Conservation (phyloP, 768 basidiomycete genomes). For the Leucocoprinus sp. region DNA sequence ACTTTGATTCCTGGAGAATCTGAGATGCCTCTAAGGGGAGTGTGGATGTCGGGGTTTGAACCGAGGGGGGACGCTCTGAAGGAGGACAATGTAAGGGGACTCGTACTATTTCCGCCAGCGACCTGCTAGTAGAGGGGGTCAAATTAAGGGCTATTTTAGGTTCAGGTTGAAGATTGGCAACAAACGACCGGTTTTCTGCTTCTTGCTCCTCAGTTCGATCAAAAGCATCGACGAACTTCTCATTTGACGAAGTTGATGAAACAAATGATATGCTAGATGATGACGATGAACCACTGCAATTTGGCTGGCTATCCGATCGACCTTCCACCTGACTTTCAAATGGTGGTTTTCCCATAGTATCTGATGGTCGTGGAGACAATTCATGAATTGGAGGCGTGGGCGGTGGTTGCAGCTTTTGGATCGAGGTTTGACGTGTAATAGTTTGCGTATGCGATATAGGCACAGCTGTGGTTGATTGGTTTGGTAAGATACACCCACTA, state of each 20-base stretch:
- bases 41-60: slow-evolving; percentile 22
- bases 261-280: slow-evolving; percentile 36
- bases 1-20: slow-evolving; percentile 45
- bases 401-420: slow-evolving; percentile 35
- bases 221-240: slow-evolving; percentile 19
- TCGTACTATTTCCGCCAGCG: slow-evolving; percentile 21
- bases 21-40: slow-evolving; percentile 21
- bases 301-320: slow-evolving; percentile 5
- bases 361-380: slow-evolving; percentile 37
- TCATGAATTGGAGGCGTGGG: slow-evolving; percentile 41
- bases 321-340: slow-evolving; percentile 14
- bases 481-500: slow-evolving; percentile 3
- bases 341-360: slow-evolving; percentile 10
- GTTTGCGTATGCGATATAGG: slow-evolving; percentile 22
- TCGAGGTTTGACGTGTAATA: slow-evolving; percentile 35
- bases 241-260: slow-evolving; percentile 27
- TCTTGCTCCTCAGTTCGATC: slow-evolving; percentile 22
- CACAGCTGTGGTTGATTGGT: slow-evolving; percentile 1
- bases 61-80: slow-evolving; percentile 24
- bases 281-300: slow-evolving; percentile 21
- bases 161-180: slow-evolving; percentile 15
- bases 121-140: slow-evolving; percentile 12
- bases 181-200: slow-evolving; percentile 20
- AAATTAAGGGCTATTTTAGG: slow-evolving; percentile 12
- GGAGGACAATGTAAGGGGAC: slow-evolving; percentile 52